A percentile compares a stretch with the other conserved stretches of the same genome.
phyloP scores from a whole-genome alignment of 768 basidiomycete genomes.

The Suillus variegatus region DNA sequence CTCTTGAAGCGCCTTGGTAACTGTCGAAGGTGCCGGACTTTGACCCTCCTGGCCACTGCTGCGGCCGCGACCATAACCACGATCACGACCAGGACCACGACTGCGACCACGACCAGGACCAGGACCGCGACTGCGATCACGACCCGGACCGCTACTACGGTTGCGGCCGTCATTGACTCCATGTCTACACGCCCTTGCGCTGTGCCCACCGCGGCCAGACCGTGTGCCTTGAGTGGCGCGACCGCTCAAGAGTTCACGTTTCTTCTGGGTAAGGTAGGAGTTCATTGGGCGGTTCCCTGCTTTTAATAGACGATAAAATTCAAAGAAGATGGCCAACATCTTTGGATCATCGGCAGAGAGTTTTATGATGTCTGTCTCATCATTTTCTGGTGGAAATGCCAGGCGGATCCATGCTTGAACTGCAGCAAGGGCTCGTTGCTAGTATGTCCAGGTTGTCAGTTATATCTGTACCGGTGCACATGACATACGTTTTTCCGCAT shows the following conservation, averaged over 20 bases:
- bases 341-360: background rate
- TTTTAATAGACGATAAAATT: conserved; percentile 15
- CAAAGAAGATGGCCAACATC: conserved; percentile 21
- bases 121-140: background rate
- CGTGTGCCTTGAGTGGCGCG: background rate
- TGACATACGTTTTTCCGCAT: conserved; percentile 14
- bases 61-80: too few relatives aligned
- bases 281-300: fast-evolving
- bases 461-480: background rate
- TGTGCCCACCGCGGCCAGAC: background rate
- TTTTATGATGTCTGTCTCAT: conserved; percentile 1
- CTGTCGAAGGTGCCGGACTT: too few relatives aligned
- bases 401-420: conserved; percentile 17
- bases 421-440: conserved; percentile 15
- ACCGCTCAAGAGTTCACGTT: background rate
- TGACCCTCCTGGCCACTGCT: background rate
- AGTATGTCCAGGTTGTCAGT: background rate
- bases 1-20: background rate
- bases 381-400: conserved; percentile 8
- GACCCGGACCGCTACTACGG: background rate
- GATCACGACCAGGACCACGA: background rate
- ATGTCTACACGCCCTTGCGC: background rate
- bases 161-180: background rate
- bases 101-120: background rate
- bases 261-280: background rate